Conservation (phyloP, 1,139 yeast species). For the Petasospora rhodanensis region DNA sequence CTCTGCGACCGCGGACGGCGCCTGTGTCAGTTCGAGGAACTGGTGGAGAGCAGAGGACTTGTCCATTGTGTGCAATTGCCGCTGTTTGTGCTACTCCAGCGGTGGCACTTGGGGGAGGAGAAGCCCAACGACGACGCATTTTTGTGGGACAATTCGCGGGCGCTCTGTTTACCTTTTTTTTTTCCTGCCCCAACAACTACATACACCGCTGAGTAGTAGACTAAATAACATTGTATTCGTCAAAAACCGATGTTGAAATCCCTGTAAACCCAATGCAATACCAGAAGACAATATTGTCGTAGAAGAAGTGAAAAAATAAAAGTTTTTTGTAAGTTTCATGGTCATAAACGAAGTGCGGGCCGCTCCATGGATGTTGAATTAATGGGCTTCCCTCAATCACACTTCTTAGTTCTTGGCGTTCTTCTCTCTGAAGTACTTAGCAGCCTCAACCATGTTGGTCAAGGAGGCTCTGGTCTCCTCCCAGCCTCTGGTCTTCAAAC, state of each 20-base stretch:
- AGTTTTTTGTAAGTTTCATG: slow-evolving; percentile 7
- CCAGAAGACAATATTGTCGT: slow-evolving; percentile 11
- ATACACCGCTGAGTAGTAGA: too few species aligned
- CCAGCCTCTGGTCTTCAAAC: slow-evolving; percentile 98
- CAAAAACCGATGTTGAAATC: slow-evolving; percentile 20
- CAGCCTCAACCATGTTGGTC: slow-evolving; percentile 98
- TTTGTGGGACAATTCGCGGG: too few species aligned
- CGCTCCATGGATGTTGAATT: slow-evolving; percentile 17
- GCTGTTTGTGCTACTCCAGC: too few species aligned
- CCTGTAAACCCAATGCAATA: slow-evolving; percentile 18
- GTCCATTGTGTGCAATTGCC: too few species aligned
- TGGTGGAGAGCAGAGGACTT: slow-evolving; percentile 37
- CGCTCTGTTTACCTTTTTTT: too few species aligned
- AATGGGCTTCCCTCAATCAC: slow-evolving; percentile 7
- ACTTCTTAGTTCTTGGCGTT: slow-evolving; percentile 28
- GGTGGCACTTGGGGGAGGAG: too few species aligned
- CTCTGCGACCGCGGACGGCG: slow-evolving; percentile 41
- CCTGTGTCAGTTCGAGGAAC: slow-evolving; percentile 48
- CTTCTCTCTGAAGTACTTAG: slow-evolving; percentile 86
- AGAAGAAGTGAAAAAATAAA: slow-evolving; percentile 13
- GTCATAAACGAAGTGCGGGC: slow-evolving; percentile 2
- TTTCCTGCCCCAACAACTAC: too few species aligned
- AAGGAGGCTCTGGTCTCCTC: slow-evolving; percentile 82
- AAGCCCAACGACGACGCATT: too few species aligned
- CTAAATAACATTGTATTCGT: slow-evolving; percentile 11